Base-by-base conservation (phyloP, 305 asterid genomes). In the Caryopteris hybrid region DNA sequence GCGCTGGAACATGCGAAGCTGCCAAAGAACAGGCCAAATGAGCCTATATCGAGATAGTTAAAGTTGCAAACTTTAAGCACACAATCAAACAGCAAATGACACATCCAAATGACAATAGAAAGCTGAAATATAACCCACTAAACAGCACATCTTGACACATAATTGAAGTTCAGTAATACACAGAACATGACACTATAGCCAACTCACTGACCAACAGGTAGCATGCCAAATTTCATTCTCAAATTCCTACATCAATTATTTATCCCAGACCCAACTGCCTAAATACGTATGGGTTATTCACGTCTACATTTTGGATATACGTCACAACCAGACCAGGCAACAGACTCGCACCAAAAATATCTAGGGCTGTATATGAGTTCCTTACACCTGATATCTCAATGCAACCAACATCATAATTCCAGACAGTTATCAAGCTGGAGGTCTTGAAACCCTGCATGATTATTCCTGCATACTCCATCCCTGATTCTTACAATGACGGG, bases 1-100 rank as follows among this genome's bases (percentile, higher is more conserved):
- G 45, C 89, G 86, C 83, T 94, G 99, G 84, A 91, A 89, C 97
- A 91, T 94, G 72, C 95, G 96, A 77, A 82, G 76, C 96, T 93
- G 87, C 78, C 74, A 66, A 72, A 66, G 18, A 69, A 60, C 42
- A 69, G 25, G 56, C 46, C 50, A 48, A 39, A 38, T 36, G 56
- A 73, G 56, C 47, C 25, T 31, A 42, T 57, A 61, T 23, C 9
- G 5, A 53, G 56, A 55, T 38, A 56, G 20, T 22, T 42, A 57
- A 39, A 51, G 54, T 64, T 38, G 52, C 10, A 41, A 70, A 64
- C 50, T 46, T 56, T 31, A 71, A 41, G 33, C 39, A 54, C 25
- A 59, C 57, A 66, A 64, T 23, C 45, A 43, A 76, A 57, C 16
- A 43, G 68, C 38, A 72, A 62, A 51, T 52, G 64, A 29, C 34